phyloP scores from a whole-genome alignment of 805 yeast species.

The Saccharomyces paradoxus region DNA sequence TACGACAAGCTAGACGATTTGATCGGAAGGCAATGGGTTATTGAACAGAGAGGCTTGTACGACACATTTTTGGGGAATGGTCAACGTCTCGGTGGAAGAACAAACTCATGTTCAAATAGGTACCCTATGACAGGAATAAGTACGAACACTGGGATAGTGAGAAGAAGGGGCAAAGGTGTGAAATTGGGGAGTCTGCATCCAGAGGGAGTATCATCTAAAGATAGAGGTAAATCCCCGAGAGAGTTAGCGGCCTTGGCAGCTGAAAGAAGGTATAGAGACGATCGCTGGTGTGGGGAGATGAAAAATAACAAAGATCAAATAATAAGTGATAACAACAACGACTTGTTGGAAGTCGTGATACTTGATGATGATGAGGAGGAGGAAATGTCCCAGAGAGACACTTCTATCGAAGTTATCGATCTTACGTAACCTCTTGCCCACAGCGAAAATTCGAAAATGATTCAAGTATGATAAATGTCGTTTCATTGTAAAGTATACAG shows the following conservation, averaged over 20 bases:
- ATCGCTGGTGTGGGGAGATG: conserved; percentile 17
- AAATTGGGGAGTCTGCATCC: conserved; percentile 5
- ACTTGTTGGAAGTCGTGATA: neutral
- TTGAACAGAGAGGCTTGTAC: conserved; percentile 23
- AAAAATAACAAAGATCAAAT: neutral
- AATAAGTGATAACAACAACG: neutral
- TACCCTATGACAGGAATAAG: neutral
- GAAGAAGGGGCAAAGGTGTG: conserved; percentile 4
- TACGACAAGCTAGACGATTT: conserved; percentile 58
- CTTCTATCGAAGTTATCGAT: neutral
- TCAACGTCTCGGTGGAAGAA: conserved; percentile 18
- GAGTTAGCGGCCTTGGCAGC: conserved; percentile 32
- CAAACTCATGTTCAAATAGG: neutral
- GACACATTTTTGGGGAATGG: conserved; percentile 29
- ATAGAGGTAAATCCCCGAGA: conserved; percentile 11
- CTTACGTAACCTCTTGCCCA: neutral
- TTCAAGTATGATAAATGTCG: neutral
- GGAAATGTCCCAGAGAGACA: neutral
- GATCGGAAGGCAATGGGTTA: conserved; percentile 39
- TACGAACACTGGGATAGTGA: neutral
- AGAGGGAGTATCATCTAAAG: neutral
- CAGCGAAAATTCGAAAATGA: neutral
- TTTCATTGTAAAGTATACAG: neutral
- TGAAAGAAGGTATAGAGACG: conserved; percentile 19
- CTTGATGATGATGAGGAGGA: neutral